Evolutionary conservation across 108 stramenopile genomes (phyloP).

Genomic region (Skeletonema costatum): DNA sequence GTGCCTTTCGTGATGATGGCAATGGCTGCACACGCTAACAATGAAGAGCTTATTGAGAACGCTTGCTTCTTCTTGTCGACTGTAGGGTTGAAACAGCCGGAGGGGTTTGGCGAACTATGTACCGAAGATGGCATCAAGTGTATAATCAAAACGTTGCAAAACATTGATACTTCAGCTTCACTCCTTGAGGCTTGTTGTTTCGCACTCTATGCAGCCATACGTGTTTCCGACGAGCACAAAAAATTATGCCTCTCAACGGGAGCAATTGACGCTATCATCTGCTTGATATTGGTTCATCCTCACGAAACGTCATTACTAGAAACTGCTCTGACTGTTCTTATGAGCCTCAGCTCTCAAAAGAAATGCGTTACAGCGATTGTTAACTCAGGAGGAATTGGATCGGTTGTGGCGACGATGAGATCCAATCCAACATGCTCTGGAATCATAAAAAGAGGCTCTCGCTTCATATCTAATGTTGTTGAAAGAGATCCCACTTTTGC

Average conservation of each 20-base stretch:
- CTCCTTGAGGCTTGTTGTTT: slow-evolving; percentile 58
- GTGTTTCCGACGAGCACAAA: slow-evolving; percentile 41
- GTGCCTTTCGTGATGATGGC: background rate
- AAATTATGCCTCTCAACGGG: slow-evolving; percentile 42
- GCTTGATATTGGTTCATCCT: slow-evolving; percentile 58
- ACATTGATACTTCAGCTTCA: slow-evolving; percentile 48
- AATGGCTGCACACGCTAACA: background rate
- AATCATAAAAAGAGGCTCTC: slow-evolving; percentile 46
- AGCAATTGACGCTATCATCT: slow-evolving; percentile 56
- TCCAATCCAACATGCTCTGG: slow-evolving; percentile 34
- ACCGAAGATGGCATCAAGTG: slow-evolving; percentile 11
- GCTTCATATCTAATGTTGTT: slow-evolving; percentile 49
- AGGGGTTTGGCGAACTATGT: slow-evolving; percentile 11
- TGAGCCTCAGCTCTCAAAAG: slow-evolving; percentile 35
- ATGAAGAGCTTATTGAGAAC: slow-evolving; percentile 12
- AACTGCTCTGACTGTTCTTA: slow-evolving; percentile 54
- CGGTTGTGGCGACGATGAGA: slow-evolving; percentile 57
- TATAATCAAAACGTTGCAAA: slow-evolving; percentile 52
- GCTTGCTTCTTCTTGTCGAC: slow-evolving; percentile 18
- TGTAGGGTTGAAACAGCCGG: background rate
- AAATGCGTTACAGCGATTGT: slow-evolving; percentile 47
- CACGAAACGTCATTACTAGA: slow-evolving; percentile 40
- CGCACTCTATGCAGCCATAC: slow-evolving; percentile 40
- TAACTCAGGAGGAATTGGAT: slow-evolving; percentile 49
- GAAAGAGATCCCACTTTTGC: slow-evolving; percentile 23